phyloP scores from a whole-genome alignment of 495 filamentous ascomycete genomes.

The Podospora conica region DNA sequence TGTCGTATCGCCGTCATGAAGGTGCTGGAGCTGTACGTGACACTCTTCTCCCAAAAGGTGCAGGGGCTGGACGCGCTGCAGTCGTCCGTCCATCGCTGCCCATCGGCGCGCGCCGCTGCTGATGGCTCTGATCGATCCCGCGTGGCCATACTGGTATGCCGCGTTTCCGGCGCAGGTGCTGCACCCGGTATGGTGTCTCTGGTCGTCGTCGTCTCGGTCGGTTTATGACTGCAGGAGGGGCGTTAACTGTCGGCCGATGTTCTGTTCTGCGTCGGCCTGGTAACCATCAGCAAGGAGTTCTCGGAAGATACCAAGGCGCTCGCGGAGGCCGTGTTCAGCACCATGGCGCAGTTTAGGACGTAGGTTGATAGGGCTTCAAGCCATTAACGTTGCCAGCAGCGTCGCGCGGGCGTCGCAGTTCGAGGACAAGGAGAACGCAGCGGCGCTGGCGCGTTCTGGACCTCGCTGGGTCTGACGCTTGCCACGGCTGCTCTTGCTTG shows the following conservation, averaged over 20 bases:
- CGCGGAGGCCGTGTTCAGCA: neutral
- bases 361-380: neutral
- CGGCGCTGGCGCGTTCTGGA: too few species aligned
- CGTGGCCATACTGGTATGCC: constrained; percentile 51
- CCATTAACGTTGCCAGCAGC: too few species aligned
- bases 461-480: too few species aligned
- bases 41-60: constrained; percentile 35
- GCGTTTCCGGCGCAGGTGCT: constrained; percentile 35
- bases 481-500: too few species aligned
- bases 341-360: neutral
- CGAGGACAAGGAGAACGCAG: too few species aligned
- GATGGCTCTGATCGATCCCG: constrained; percentile 40
- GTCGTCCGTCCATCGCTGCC: constrained; percentile 47
- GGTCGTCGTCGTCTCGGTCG: neutral
- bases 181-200: constrained; percentile 15
- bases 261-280: constrained; percentile 58
- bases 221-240: neutral
- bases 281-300: constrained; percentile 56
- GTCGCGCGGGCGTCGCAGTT: too few species aligned
- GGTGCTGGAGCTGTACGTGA: constrained; percentile 34
- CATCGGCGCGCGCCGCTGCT: constrained; percentile 51
- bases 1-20: constrained; percentile 41
- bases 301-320: neutral
- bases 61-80: constrained; percentile 37
- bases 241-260: constrained; percentile 42